Evolutionary conservation across 805 yeast genomes (phyloP).

Genomic region (Zygotorulaspora florentina): DNA sequence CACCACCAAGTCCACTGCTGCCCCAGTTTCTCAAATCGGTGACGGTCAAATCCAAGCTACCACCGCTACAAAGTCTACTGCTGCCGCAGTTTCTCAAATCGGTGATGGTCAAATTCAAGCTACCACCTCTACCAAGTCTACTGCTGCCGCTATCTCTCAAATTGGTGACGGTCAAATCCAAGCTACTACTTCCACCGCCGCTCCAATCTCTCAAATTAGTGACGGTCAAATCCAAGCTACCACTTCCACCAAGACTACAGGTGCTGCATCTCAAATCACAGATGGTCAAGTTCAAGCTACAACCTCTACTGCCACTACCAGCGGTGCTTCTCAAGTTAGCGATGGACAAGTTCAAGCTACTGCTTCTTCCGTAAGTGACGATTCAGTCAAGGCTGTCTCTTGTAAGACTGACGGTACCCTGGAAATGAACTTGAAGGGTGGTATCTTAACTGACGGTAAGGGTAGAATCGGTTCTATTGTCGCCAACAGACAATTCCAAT

Average conservation of each 20-base stretch:
- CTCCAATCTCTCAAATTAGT: conserved; percentile 28
- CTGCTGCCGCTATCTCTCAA: conserved; percentile 37
- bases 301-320: conserved; percentile 17
- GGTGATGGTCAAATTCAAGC: conserved; percentile 45
- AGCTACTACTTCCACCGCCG: conserved; percentile 20
- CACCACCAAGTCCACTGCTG: conserved; percentile 4
- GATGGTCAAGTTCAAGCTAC: conserved; percentile 33
- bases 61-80: conserved; percentile 20
- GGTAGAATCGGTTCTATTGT: conserved; percentile 78
- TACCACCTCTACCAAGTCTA: conserved; percentile 36
- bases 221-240: conserved; percentile 30
- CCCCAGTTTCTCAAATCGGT: conserved; percentile 14
- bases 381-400: conserved; percentile 35
- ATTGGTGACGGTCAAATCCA: conserved; percentile 42
- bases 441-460: conserved; percentile 51
- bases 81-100: conserved; percentile 39
- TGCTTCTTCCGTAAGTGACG: conserved; percentile 17
- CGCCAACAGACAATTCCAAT: conserved; percentile 80
- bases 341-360: too few relatives aligned
- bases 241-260: conserved; percentile 15
- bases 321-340: conserved; percentile 22
- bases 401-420: conserved; percentile 50
- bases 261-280: conserved; percentile 21
- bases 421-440: conserved; percentile 47
- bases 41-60: conserved; percentile 17